Evolutionary conservation across 345 rosid genomes (phyloP), one percentile per base, ranked within the genome.

Genomic region (Sisymbrium irio): DNA sequence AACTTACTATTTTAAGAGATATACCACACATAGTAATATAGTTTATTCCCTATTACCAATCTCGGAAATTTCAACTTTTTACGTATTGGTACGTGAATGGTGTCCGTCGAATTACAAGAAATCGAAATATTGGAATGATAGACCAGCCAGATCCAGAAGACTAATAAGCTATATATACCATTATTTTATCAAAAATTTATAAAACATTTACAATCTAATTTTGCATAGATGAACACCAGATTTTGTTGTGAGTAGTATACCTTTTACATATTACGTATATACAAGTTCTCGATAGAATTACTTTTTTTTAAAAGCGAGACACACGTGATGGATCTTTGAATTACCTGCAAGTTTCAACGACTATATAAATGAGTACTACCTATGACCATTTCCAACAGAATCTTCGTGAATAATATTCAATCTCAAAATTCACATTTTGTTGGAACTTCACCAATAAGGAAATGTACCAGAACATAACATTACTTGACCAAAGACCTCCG

Each of bases 1-100:
- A 45, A 55, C 67, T 59, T 67, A 74, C 78, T 74, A 67, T 74
- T 58, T 59, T 39, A 30, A 66, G 67, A 19, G 28, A 62, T 50
- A 61, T 15, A 53, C 51, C 62, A 40, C 15, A 35, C 47, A 25
- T 28, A 15, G 1, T 32, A 15, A 9, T 60, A 22, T 62, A 61
- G 44, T 36, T 41, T 62, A 49, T 49, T 50, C 11, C 42, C 11
- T 50, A 18, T 61, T 71, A 36, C 12, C 4, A 22, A 15, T 59
- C 42, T 70, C 28, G n/a, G 15, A 46, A 22, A 33, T 33, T n/a
- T 19, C 27, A 51, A 62, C 61, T 37, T 63, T 63, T 3, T 63
- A 41, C 17, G 13, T 25, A 36, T 27, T 51, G 18, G 49, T 63
- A 32, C 17, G 47, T 55, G 47, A 55, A 20, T 50, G 46, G 40